These are phyloP conservation scores for Francoa sonchifolia DNA, from an alignment of 441 rosid species.

Conservation along the genomic window DNA sequence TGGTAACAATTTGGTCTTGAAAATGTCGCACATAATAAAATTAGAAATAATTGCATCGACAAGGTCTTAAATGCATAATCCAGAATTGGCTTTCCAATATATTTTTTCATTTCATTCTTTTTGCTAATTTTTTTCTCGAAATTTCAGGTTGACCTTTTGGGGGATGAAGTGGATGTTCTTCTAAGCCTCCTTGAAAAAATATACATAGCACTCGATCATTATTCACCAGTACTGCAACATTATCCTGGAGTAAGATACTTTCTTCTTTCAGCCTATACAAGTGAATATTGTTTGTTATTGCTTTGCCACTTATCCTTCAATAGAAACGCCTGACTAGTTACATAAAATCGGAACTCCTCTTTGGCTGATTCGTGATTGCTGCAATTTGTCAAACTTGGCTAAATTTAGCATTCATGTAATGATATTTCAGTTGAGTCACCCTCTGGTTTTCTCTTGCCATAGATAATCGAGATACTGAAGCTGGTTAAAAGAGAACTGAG, in stretches of 20 bases:
- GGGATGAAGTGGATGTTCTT: conserved; percentile 77
- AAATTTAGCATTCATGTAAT: conserved; percentile 1
- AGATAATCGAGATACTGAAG: conserved; percentile 81
- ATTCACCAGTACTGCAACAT: conserved; percentile 75
- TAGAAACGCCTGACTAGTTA: background rate
- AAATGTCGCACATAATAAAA: no score
- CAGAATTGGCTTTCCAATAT: no score
- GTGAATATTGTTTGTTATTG: background rate
- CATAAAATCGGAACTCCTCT: no score
- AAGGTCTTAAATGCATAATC: no score
- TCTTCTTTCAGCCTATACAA: background rate
- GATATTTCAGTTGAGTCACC: background rate
- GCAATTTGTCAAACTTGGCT: background rate
- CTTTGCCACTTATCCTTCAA: background rate
- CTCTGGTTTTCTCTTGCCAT: conserved; percentile 12
- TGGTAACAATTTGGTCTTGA: no score
- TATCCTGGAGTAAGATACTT: conserved; percentile 74
- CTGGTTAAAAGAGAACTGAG: conserved; percentile 72
- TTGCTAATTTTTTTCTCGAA: conserved; percentile 7
- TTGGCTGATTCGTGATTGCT: no score
- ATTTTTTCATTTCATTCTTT: no score
- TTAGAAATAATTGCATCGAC: no score
- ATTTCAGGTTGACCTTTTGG: conserved; percentile 87
- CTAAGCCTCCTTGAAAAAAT: conserved; percentile 77
- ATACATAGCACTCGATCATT: conserved; percentile 87